These are phyloP conservation scores for Megacollybia marginata DNA, from an alignment of 768 basidiomycete genomes.

Conservation along the genomic window DNA sequence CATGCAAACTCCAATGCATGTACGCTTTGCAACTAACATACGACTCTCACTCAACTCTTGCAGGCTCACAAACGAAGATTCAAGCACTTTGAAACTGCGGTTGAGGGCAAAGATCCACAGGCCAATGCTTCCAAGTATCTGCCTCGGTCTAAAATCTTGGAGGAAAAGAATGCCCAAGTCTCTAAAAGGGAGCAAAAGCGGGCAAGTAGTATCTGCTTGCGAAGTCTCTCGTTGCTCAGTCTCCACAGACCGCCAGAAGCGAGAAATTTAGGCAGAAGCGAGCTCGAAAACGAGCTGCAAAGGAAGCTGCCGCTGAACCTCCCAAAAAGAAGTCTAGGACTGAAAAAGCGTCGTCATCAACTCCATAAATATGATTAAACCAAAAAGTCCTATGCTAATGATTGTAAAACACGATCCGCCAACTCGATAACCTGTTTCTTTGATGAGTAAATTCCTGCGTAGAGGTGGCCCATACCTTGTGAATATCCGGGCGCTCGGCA, in stretches of 20 bases:
- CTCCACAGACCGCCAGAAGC: conserved; percentile 38
- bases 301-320: conserved; percentile 2
- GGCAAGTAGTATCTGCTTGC: conserved; percentile 28
- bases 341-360: conserved; percentile 3
- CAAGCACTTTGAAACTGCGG: conserved; percentile 38
- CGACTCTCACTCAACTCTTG: conserved; percentile 2
- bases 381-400: conserved; percentile 42
- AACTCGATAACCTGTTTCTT: conserved; percentile 49
- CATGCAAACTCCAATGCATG: conserved; percentile 62
- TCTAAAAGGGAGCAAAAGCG: conserved; percentile 63
- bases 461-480: conserved; percentile 44
- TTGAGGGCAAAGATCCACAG: conserved; percentile 29
- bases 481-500: conserved; percentile 76
- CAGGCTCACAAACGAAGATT: conserved; percentile 63
- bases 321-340: not conserved
- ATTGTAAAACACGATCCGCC: conserved; percentile 59
- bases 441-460: not conserved
- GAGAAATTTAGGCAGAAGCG: conserved; percentile 39
- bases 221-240: not conserved
- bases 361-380: conserved; percentile 6
- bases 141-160: conserved; percentile 18
- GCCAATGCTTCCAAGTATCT: conserved; percentile 42
- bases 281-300: conserved; percentile 15
- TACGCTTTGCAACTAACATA: conserved; percentile 18
- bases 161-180: conserved; percentile 8